A percentile compares a stretch with the other conserved stretches of the same genome.
Evolutionary conservation across 2,329 filamentous ascomycete genomes (phyloP).

Genomic region (Sclerotinia sclerotiorum): DNA sequence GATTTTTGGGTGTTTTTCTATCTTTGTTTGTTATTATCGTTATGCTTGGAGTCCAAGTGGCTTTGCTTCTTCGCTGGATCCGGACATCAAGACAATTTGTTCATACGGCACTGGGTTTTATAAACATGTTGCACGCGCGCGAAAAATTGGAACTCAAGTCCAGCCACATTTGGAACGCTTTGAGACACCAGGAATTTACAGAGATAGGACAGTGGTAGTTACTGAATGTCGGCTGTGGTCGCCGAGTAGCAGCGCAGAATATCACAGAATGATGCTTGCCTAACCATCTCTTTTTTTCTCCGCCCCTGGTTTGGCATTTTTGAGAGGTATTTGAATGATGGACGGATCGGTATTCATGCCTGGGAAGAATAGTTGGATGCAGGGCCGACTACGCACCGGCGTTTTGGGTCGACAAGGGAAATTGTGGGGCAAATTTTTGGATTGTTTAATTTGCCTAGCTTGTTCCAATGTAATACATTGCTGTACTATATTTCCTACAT

Average conservation of each 20-base stretch:
- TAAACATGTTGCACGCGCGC: not conserved
- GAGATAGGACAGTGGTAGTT: not conserved
- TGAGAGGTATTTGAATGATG: not conserved
- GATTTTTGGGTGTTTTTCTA: not conserved
- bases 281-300: not conserved
- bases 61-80: not conserved
- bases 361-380: not conserved
- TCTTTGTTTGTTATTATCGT: slow-evolving; percentile 1
- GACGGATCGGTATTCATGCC: not conserved
- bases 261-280: not conserved
- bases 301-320: not conserved
- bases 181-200: not conserved
- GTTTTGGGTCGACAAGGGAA: not conserved
- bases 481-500: not conserved
- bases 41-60: not conserved
- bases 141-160: not conserved
- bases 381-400: not conserved
- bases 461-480: not conserved
- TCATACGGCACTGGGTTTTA: not conserved
- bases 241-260: not conserved
- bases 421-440: not conserved
- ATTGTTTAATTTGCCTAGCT: not conserved
- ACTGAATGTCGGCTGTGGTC: not conserved
- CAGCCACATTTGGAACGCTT: not conserved
- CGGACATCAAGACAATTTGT: not conserved